Conservation (phyloP, 306 rosid species). For the Acacia melanoxylon region DNA sequence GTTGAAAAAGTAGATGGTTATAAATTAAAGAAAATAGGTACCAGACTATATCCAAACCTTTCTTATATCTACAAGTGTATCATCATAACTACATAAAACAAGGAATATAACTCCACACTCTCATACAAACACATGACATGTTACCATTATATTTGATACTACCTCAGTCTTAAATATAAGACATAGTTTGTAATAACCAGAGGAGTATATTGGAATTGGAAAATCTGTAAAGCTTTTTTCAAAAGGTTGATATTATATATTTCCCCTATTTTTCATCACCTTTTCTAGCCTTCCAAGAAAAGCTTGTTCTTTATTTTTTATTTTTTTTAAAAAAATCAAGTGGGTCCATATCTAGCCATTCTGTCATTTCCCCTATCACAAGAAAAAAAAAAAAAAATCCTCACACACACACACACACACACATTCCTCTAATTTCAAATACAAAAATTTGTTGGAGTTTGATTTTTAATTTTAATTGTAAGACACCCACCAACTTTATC, state of each 20-base stretch:
- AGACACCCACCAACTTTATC: too few relatives aligned
- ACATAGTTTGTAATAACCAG: too few relatives aligned
- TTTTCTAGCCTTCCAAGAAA: constrained; percentile 8
- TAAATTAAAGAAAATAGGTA: not conserved
- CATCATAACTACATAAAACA: not conserved
- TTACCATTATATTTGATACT: not conserved
- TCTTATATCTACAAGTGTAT: not conserved
- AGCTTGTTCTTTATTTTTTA: not conserved
- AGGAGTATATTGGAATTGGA: too few relatives aligned
- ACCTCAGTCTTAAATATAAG: too few relatives aligned
- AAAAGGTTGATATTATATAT: not conserved
- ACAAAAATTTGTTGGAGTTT: too few relatives aligned
- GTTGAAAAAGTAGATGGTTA: constrained; percentile 34
- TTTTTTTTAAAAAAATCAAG: not conserved
- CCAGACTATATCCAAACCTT: not conserved
- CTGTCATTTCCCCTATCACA: not conserved
- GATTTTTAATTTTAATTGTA: too few relatives aligned
- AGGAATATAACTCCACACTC: not conserved
- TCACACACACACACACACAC: not conserved
- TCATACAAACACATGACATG: not conserved
- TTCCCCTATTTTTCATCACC: not conserved
- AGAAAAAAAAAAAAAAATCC: not conserved
- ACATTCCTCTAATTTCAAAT: too few relatives aligned
- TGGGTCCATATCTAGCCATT: not conserved
- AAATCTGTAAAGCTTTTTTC: not conserved